phyloP scores from a whole-genome alignment of 164 flowering plant species.

The Annona cherimola region DNA sequence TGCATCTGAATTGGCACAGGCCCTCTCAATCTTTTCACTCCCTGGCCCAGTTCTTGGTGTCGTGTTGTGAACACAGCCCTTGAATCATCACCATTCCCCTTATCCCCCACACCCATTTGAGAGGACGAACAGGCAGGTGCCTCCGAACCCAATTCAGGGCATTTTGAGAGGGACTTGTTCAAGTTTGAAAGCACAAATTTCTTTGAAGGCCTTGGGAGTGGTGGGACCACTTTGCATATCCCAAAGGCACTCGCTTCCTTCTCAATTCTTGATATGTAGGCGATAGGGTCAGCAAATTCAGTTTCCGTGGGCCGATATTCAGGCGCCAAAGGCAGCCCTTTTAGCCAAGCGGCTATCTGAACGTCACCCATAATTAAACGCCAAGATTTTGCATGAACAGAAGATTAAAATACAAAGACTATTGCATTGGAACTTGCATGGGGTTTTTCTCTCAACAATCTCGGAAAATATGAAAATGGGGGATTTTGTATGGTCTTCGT shows the following conservation, averaged over 20 bases:
- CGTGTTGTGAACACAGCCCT: slow-evolving; percentile 86
- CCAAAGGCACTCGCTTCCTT: slow-evolving; percentile 93
- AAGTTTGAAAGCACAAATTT: slow-evolving; percentile 61
- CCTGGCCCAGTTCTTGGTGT: slow-evolving; percentile 84
- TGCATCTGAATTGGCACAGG: slow-evolving; percentile 44
- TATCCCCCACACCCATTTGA: slow-evolving; percentile 20
- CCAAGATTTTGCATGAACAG: background rate
- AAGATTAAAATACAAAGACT: background rate
- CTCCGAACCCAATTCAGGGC: slow-evolving; percentile 51
- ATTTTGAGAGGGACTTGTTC: slow-evolving; percentile 64
- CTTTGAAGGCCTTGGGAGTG: slow-evolving; percentile 86
- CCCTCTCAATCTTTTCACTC: slow-evolving; percentile 40
- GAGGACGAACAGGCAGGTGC: slow-evolving; percentile 8
- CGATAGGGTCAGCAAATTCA: slow-evolving; percentile 97
- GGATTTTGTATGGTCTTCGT: background rate
- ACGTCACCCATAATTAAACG: slow-evolving; percentile 49
- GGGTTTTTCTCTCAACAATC: background rate
- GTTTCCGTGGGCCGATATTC: slow-evolving; percentile 84
- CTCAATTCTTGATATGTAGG: slow-evolving; percentile 94
- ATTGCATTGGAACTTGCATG: background rate
- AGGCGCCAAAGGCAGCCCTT: slow-evolving; percentile 82
- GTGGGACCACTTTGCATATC: slow-evolving; percentile 91
- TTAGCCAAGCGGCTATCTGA: slow-evolving; percentile 75
- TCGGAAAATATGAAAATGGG: background rate
- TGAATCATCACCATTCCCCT: slow-evolving; percentile 32